phyloP scores from a whole-genome alignment of 1,284 basidiomycete species.

The Trichosporon faecale region DNA sequence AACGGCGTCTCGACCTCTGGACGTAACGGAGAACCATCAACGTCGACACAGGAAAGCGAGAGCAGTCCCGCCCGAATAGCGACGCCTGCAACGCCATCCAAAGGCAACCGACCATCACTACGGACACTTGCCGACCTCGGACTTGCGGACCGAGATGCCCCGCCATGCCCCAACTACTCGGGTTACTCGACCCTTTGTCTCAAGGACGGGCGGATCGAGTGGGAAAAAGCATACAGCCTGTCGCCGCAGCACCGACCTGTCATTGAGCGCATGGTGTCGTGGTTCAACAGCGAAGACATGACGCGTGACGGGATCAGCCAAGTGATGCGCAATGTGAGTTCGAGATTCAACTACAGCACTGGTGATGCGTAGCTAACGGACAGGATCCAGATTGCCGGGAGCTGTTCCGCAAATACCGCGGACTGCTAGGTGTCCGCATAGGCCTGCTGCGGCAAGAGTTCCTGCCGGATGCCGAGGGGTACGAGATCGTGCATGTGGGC shows the following conservation, averaged over 20 bases:
- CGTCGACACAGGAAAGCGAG: neutral
- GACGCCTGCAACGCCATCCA: neutral
- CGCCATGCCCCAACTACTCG: constrained; percentile 9
- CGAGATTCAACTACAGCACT: neutral
- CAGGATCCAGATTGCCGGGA: constrained; percentile 8
- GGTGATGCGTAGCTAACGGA: neutral
- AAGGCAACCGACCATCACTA: neutral
- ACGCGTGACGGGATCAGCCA: constrained; percentile 2
- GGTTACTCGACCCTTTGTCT: constrained; percentile 3
- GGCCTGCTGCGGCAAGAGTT: constrained; percentile 5
- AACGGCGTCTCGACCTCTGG: neutral
- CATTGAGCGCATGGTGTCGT: constrained; percentile 5
- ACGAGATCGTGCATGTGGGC: constrained; percentile 5
- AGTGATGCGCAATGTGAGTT: constrained; percentile 5
- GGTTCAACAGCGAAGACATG: constrained; percentile 10
- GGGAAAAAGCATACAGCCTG: constrained; percentile 6
- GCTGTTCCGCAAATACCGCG: constrained; percentile 7
- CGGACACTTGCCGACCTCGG: constrained; percentile 1
- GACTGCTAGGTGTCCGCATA: constrained; percentile 5
- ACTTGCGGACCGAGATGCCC: neutral
- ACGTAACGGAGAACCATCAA: neutral
- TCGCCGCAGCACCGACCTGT: neutral
- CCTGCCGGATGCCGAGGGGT: constrained; percentile 1
- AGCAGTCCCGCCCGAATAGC: constrained; percentile 2
- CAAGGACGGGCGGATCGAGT: constrained; percentile 6